Evolutionary conservation across 108 stramenopile species (phyloP), one percentile per base, ranked within the genome.

Genomic region (Conticribra weissflogii): DNA sequence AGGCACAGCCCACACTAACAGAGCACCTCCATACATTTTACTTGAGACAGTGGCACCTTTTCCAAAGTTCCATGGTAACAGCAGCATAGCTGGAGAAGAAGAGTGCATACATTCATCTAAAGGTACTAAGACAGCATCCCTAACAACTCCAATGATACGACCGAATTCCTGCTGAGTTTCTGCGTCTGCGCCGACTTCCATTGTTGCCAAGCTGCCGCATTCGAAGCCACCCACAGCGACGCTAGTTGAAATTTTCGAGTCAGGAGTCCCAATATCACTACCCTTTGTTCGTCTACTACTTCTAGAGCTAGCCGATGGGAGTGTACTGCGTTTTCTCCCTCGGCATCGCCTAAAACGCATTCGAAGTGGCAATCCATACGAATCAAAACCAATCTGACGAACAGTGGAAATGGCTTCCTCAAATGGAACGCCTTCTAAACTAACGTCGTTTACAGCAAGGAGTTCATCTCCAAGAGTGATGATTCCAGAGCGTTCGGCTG

Each of bases 361-460:
- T 23, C 62, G 36, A 2, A 94, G 61, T 32, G 90, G 85, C 15
- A 77, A 68, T 17, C 86, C 87, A 25, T 78, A 72, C 2, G 83
- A 71, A 19, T 79, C 71, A 23, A 83, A 83, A 25, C 92, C 92
- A 51, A 90, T 82, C 49, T 88, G 83, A 27, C 93, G 81, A 21
- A 94, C 88, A 15, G 82, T 85, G 8, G 79, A 79, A 63, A 94
- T 94, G 14, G 91, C 87, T 32, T 94, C 84, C 36, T 94, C 93
- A 65, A 94, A 94, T 0, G 81, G 62, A 54, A 77, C 63, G 3
- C 85, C 84, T 55, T 91, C 90, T 3, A 94, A 59, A 52, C 33
- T 67, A 22, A 90, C 77, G 16, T 83, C 90, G 61, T 94, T 94
- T 23, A 91, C 90, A 52, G 84, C 82, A 3, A 94, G 50, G 1